These are phyloP conservation scores for Phellopilus nigrolimitatus DNA, from an alignment of 1,284 basidiomycete genomes.

Conservation along the genomic window DNA sequence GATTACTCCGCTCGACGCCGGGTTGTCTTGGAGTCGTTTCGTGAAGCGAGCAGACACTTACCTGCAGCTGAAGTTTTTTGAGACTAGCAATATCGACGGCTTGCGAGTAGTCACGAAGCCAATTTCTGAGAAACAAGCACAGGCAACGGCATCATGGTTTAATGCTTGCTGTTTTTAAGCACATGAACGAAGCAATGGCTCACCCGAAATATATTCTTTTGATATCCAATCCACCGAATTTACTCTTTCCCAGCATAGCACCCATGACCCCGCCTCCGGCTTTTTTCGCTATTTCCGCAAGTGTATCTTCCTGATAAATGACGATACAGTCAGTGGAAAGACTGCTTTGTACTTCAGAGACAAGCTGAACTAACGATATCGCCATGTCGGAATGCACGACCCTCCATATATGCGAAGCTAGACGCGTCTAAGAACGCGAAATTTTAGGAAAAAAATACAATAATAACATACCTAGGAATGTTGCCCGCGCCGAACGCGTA, in stretches of 20 bases:
- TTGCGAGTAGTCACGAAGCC: slow-evolving; percentile 77
- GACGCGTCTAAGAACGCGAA: neutral
- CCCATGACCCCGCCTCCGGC: slow-evolving; percentile 49
- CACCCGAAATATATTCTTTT: slow-evolving; percentile 78
- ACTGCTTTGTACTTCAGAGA: neutral
- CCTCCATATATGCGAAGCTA: slow-evolving; percentile 71
- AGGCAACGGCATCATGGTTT: slow-evolving; percentile 19
- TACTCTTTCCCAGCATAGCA: slow-evolving; percentile 53
- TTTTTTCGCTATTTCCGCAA: slow-evolving; percentile 62
- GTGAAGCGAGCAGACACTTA: slow-evolving; percentile 27
- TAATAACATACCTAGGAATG: slow-evolving; percentile 54
- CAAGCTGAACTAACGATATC: slow-evolving; percentile 60
- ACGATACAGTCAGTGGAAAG: slow-evolving; percentile 6
- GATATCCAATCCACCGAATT: slow-evolving; percentile 70
- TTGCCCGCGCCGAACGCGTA: slow-evolving; percentile 75
- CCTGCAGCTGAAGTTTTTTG: slow-evolving; percentile 69
- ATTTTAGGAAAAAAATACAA: neutral
- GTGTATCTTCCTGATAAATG: slow-evolving; percentile 55
- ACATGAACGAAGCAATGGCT: slow-evolving; percentile 24
- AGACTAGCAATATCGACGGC: slow-evolving; percentile 82
- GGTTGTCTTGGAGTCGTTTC: no score
- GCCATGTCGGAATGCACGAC: slow-evolving; percentile 79
- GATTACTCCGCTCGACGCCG: no score
- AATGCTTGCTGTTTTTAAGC: no score
- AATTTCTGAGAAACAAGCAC: slow-evolving; percentile 43